Conservation (phyloP, 2,329 filamentous ascomycete genomes). For the Fusarium piperis region DNA sequence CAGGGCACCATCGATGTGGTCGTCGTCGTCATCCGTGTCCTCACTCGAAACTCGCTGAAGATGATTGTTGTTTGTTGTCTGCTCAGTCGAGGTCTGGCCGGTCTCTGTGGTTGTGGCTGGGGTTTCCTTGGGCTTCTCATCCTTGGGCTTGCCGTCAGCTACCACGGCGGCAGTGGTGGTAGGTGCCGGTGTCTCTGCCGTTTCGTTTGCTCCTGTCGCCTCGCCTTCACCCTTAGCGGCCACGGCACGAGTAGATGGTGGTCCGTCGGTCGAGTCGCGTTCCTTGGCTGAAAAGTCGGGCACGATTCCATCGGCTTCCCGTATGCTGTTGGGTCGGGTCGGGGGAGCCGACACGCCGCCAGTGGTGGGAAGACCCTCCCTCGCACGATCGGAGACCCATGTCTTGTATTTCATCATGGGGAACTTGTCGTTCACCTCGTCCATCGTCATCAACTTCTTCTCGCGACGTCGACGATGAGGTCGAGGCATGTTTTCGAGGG, state of each 20-base stretch:
- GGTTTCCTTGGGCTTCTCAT: constrained; percentile 24
- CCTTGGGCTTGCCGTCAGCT: constrained; percentile 36
- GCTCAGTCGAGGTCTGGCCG: constrained; percentile 39
- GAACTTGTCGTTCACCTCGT: constrained; percentile 98
- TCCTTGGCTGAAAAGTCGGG: constrained; percentile 57
- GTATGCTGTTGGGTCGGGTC: constrained; percentile 78
- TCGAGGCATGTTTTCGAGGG: constrained; percentile 83
- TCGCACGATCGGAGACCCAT: constrained; percentile 86
- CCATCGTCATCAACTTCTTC: constrained; percentile 99
- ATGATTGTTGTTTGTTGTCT: constrained; percentile 35
- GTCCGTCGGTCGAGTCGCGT: constrained; percentile 56
- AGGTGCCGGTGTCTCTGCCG: constrained; percentile 17
- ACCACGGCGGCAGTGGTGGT: constrained; percentile 26
- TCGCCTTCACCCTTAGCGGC: constrained; percentile 29
- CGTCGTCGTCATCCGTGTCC: constrained; percentile 75
- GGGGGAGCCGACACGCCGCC: constrained; percentile 83
- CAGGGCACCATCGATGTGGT: constrained; percentile 83
- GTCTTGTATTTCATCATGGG: constrained; percentile 96
- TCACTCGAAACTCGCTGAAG: constrained; percentile 58
- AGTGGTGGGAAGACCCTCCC: constrained; percentile 82
- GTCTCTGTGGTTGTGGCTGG: constrained; percentile 23
- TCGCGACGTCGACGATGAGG: constrained; percentile 88
- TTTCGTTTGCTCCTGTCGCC: constrained; percentile 17
- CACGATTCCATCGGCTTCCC: constrained; percentile 69
- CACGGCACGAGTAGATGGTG: constrained; percentile 42